Evolutionary conservation across 2,329 filamentous ascomycete genomes (phyloP), one percentile per base, ranked within the genome.

Genomic region (Ramichloridium luteum): DNA sequence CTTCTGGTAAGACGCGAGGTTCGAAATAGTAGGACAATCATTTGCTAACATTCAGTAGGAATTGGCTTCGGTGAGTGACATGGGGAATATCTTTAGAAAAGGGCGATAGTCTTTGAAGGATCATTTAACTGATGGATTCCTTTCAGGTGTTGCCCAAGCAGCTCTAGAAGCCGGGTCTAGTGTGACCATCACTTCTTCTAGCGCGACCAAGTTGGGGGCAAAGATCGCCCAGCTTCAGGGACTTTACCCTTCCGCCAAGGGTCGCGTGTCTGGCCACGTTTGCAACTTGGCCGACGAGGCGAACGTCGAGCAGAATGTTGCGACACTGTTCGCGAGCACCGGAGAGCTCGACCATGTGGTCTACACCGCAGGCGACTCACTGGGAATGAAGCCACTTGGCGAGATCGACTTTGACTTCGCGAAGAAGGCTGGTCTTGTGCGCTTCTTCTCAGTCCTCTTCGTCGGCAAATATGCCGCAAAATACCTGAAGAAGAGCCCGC

Each of bases 141-240:
- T 8, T 23, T 23, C 20, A 23, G 20, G 20, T 23, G 69, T 74
- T 8, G 74, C 75, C 31, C 67, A 76, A 58, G 68, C 65, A 2
- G 57, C 61, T 10, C 49, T 77, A 25, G 67, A 69, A 32, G 57
- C 66, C 35, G 71, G 70, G 18, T 68, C 67, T 23, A 51, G 49
- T n/a, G 67, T 80, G 11, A 65, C 61, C 27, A 65, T 80, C 46
- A 67, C 70, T n/a, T 74, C 69, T 3, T 77, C 73, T 3, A 69
- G 64, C 32, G 50, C 59, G 6, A 32, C 52, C 16, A 67, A 66
- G 28, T 51, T 80, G 22, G 46, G 63, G 17, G 46, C 49, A 1
- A 64, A 71, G 8, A 48, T 74, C 34, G 41, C 48, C 1, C 48
- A 51, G 13, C 58, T 77, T 28, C 48, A 58, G 28, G 44, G 50